These are phyloP conservation scores for Amphibolis antarctica DNA, from an alignment of 106 monocot species.

Conservation along the genomic window DNA sequence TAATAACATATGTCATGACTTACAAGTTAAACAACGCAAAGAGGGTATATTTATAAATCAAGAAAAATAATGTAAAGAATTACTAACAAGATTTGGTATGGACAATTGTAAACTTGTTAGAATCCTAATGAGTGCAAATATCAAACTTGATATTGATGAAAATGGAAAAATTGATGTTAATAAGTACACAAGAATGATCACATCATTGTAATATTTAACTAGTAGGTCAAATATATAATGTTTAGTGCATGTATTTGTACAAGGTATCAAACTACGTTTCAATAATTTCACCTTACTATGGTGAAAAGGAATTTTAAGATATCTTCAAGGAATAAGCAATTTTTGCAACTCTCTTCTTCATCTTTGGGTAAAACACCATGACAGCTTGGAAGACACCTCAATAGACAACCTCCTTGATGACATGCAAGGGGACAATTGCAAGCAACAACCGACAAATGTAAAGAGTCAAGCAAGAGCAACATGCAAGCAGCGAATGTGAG, in stretches of 20 bases:
- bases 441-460: no score
- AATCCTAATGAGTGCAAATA: no score
- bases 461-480: no score
- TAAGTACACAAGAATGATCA: not conserved
- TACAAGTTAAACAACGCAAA: not conserved
- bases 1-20: no score
- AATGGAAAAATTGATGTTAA: not conserved
- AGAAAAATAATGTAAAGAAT: not conserved
- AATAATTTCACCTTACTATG: not conserved
- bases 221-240: not conserved
- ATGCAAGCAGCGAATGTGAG: no score
- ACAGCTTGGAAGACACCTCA: no score
- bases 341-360: no score
- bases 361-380: no score
- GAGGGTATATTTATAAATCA: not conserved
- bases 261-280: not conserved
- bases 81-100: not conserved
- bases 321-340: not conserved
- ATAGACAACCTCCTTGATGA: no score
- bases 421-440: no score
- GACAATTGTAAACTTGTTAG: no score
- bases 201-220: not conserved
- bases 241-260: conserved; percentile 2
- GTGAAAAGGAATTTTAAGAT: not conserved
- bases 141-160: not conserved